Evolutionary conservation across 1,284 basidiomycete genomes (phyloP), one percentile per base, ranked within the genome.

Genomic region (Cutaneotrichosporon cavernicola): DNA sequence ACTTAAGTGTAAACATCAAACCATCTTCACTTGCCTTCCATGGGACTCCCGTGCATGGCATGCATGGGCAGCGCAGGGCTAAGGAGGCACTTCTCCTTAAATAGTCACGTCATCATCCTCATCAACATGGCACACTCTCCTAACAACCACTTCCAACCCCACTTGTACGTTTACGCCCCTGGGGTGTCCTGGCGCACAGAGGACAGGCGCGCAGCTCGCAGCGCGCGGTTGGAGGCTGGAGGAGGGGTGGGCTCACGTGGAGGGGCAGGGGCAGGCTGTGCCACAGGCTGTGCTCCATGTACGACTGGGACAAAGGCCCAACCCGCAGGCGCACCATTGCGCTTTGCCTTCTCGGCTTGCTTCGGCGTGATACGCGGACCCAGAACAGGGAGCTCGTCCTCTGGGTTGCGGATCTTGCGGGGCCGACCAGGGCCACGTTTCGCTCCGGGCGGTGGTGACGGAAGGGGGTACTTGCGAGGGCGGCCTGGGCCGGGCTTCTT

Each of bases 301-400:
- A 50, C 66, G 13, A 65, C 62, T 10, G 66, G 65, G 4, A 72
- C 63, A 51, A 70, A 73, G 0, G 64, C 73, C 75, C 75, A 77
- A 1, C 75, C 75, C 49, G 68, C 69, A 2, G 75, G 75, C n/a
- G 72, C 75, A 16, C 75, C 75, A 61, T 73, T 77, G 22, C 74
- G 65, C 58, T 66, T 69, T 4, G 57, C 49, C 57, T 63, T 65
- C 58, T 56, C 38, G 11, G 31, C 59, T 49, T 63, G 59, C 52
- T 61, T 61, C 4, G 60, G 30, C n/a, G 60, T 53, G 38, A 53
- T 51, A 18, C 60, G 52, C 11, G 32, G 47, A 13, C 32, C 47
- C 9, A 51, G 49, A 13, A 18, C 10, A 8, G n/a, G 58, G 32
- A 49, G 30, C 26, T 49, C 55, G 21, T 47, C 53, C 16, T 59